These are phyloP conservation scores for Podaxis rugospora DNA, from an alignment of 768 basidiomycete genomes.

Conservation along the genomic window DNA sequence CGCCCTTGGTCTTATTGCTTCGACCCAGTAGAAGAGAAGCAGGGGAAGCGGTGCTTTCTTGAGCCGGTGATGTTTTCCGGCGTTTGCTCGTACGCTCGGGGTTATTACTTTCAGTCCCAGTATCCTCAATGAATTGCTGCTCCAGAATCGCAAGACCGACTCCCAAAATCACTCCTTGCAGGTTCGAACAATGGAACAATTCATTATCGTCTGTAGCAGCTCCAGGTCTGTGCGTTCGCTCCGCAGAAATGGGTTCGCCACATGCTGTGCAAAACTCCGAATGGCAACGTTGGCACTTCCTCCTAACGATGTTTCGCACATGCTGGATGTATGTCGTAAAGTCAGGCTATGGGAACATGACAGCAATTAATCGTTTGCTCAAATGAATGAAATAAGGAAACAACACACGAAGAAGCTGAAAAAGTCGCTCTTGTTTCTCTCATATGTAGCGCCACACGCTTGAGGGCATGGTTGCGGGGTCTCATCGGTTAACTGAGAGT, in stretches of 20 bases:
- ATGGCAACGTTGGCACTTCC: conserved; percentile 60
- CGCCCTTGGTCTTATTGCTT: conserved; percentile 70
- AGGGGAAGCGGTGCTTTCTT: conserved; percentile 54
- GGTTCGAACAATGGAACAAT: conserved; percentile 84
- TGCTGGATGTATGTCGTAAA: conserved; percentile 69
- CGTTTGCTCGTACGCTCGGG: conserved; percentile 38
- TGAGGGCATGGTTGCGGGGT: conserved; percentile 68
- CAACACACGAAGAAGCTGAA: conserved; percentile 75
- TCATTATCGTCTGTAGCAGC: conserved; percentile 22
- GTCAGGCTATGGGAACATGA: conserved; percentile 44
- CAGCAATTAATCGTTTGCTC: background rate
- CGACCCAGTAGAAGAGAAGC: conserved; percentile 31
- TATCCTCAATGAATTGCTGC: conserved; percentile 47
- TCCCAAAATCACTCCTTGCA: conserved; percentile 90
- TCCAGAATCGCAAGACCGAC: conserved; percentile 87
- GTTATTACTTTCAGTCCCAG: conserved; percentile 26
- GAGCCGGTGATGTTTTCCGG: conserved; percentile 35
- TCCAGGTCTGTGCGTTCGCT: conserved; percentile 22
- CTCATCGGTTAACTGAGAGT: conserved; percentile 59
- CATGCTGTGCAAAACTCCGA: conserved; percentile 70
- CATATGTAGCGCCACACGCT: conserved; percentile 60
- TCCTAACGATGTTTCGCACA: conserved; percentile 52
- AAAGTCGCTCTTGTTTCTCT: conserved; percentile 71
- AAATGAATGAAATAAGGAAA: conserved; percentile 3
- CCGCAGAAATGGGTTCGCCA: conserved; percentile 54